These are phyloP conservation scores for Corrigiola litoralis DNA, from an alignment of 179 eudicot genomes.

Conservation along the genomic window DNA sequence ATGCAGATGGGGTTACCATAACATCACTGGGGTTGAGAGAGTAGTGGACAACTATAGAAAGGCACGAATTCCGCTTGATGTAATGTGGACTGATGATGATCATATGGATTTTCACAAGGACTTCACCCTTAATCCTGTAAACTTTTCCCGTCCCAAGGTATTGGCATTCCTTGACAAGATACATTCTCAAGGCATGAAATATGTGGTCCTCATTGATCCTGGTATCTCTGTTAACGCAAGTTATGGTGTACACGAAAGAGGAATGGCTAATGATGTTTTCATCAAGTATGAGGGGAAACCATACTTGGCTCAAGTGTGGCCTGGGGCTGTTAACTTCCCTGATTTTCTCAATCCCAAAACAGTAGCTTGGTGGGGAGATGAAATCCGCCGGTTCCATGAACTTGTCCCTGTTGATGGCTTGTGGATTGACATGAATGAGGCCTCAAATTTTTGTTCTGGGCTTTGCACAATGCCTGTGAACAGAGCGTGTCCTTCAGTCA, in stretches of 20 bases:
- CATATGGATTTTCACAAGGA: slow-evolving; percentile 94
- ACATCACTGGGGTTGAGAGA: slow-evolving; percentile 70
- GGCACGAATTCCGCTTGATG: slow-evolving; percentile 86
- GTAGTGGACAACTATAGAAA: slow-evolving; percentile 76
- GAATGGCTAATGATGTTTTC: slow-evolving; percentile 69
- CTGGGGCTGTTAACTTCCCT: slow-evolving; percentile 91
- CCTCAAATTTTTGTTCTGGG: slow-evolving; percentile 81
- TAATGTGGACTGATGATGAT: slow-evolving; percentile 95
- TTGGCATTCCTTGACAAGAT: slow-evolving; percentile 61
- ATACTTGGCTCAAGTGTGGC: slow-evolving; percentile 91
- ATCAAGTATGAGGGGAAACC: slow-evolving; percentile 84
- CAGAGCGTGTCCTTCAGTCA: slow-evolving; percentile 60
- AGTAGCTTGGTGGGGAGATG: slow-evolving; percentile 89
- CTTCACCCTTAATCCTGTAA: slow-evolving; percentile 71
- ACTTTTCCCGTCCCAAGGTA: slow-evolving; percentile 64
- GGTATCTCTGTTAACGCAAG: slow-evolving; percentile 70
- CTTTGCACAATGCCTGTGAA: slow-evolving; percentile 68
- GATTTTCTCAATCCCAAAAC: slow-evolving; percentile 86
- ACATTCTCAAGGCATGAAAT: slow-evolving; percentile 85
- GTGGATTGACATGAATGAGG: slow-evolving; percentile 98
- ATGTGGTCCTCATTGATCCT: slow-evolving; percentile 79
- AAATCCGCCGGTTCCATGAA: slow-evolving; percentile 71
- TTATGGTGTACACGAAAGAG: slow-evolving; percentile 77
- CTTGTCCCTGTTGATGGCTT: slow-evolving; percentile 87
- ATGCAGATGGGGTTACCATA: slow-evolving; percentile 95